Evolutionary conservation across 371 early-diverging fungal species (phyloP), one percentile per base, ranked within the genome.

Genomic region (Mortierella sp.): DNA sequence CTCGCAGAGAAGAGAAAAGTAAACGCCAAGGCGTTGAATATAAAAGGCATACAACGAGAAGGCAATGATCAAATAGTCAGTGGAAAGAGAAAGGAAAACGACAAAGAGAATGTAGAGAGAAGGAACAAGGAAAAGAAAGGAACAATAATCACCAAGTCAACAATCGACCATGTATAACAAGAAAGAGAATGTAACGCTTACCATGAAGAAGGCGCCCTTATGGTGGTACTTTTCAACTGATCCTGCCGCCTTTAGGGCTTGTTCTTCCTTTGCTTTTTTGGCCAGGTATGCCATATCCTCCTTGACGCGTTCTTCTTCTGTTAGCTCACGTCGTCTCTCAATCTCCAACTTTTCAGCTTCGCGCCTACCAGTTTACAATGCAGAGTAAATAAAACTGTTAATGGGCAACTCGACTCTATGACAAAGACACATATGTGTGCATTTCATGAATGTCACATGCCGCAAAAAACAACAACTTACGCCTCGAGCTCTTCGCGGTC

Each of bases 131-230:
- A 40, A 40, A 40, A 40, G 43, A 40, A 6, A 40, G 43, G 43
- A 40, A 6, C 6, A 40, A 40, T 40, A 6, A 6, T 2, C 4
- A 40, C 43, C 4, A 6, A 40, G 43, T 40, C 43, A 40, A 40
- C 43, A 40, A 40, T 40, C 43, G 43, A 40, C 43, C 2, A 40
- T 40, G 43, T 40, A 50, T 16, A 16, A 16, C 16, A 16, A 14
- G 13, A 10, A 3, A 50, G 11, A 2, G 16, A 50, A 50, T 16
- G 16, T 16, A 50, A 50, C 3, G 50, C 74, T 55, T 88, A 94
- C 95, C 87, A 90, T 90, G 85, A 92, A 97, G 88, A 97, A 96
- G 16, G 96, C 96, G 74, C 97, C 97, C 72, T 95, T 95, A 81
- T 96, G 97, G 83, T 95, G 95, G 69, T 97, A 97, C 84, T 94